A percentile compares a stretch with the other conserved stretches of the same genome.
These are phyloP conservation scores for Penicillium chermesinum DNA, from an alignment of 495 filamentous ascomycete genomes.

Conservation along the genomic window DNA sequence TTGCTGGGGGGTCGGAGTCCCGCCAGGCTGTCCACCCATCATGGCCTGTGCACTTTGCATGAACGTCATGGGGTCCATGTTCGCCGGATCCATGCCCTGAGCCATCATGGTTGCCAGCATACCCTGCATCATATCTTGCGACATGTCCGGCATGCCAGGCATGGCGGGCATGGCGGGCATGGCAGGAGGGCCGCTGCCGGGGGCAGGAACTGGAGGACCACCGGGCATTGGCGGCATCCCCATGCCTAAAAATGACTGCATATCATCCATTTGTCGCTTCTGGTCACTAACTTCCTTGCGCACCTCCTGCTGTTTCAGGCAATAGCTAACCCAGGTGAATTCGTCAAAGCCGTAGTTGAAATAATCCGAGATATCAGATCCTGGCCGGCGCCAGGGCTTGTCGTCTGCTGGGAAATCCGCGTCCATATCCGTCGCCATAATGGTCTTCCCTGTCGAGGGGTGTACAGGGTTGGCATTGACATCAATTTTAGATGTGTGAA, in stretches of 20 bases:
- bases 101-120: conserved; percentile 82
- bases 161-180: conserved; percentile 65
- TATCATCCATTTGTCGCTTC: conserved; percentile 82
- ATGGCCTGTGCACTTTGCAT: conserved; percentile 50
- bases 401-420: conserved; percentile 71
- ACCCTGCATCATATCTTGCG: conserved; percentile 69
- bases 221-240: conserved; percentile 67
- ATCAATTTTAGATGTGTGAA: conserved; percentile 76
- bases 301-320: conserved; percentile 76
- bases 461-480: conserved; percentile 77
- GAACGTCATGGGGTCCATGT: conserved; percentile 64
- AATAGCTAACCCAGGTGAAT: conserved; percentile 96
- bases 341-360: conserved; percentile 99
- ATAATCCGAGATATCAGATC: conserved; percentile 92
- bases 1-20: conserved; percentile 36
- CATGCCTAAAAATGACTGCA: conserved; percentile 79
- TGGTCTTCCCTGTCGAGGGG: conserved; percentile 65
- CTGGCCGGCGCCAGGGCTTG: conserved; percentile 93
- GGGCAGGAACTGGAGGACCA: conserved; percentile 39
- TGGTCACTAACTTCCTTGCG: conserved; percentile 67
- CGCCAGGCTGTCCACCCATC: conserved; percentile 45
- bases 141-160: conserved; percentile 66
- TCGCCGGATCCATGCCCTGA: conserved; percentile 71
- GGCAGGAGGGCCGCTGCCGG: conserved; percentile 37
- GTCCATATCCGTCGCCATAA: conserved; percentile 69